Percentiles rank a stretch among this genome's conserved stretches.
Conservation (phyloP, 805 yeast genomes). For the Metschnikowia hibisci region DNA sequence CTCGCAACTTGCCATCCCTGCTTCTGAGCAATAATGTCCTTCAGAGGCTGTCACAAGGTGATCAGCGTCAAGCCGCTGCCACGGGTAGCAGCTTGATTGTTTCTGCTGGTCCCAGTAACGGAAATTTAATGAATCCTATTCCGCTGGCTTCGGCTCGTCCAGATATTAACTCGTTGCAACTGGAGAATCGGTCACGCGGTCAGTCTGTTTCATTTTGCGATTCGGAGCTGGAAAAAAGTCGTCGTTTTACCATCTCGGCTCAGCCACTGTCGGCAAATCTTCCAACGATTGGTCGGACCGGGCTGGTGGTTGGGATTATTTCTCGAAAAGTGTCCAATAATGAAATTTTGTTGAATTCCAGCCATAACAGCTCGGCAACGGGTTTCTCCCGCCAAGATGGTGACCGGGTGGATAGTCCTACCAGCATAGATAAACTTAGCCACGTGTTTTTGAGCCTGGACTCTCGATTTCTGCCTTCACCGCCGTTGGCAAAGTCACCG, state of each 20-base stretch:
- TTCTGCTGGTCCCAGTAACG: background rate
- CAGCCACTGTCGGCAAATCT: constrained; percentile 37
- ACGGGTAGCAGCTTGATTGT: background rate
- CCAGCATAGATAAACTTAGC: constrained; percentile 3
- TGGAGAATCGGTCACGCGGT: constrained; percentile 8
- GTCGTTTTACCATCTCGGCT: constrained; percentile 42
- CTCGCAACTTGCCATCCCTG: background rate
- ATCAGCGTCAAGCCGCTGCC: background rate
- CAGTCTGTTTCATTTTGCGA: constrained; percentile 36
- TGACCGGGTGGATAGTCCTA: constrained; percentile 10
- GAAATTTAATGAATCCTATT: background rate
- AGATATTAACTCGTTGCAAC: constrained; percentile 3
- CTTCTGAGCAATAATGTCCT: constrained; percentile 2
- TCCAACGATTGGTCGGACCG: constrained; percentile 10
- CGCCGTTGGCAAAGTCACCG: constrained; percentile 9
- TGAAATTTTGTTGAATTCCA: constrained; percentile 6
- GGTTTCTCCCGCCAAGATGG: constrained; percentile 6
- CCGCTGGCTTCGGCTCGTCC: background rate
- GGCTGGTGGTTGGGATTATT: constrained; percentile 8
- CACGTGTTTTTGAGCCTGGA: constrained; percentile 5
- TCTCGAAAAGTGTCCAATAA: constrained; percentile 11
- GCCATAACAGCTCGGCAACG: constrained; percentile 11
- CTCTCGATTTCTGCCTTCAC: constrained; percentile 11
- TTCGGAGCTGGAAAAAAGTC: constrained; percentile 31
- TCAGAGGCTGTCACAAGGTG: constrained; percentile 1